phyloP scores from a whole-genome alignment of 2,329 filamentous ascomycete species.

The Botrytis elliptica region DNA sequence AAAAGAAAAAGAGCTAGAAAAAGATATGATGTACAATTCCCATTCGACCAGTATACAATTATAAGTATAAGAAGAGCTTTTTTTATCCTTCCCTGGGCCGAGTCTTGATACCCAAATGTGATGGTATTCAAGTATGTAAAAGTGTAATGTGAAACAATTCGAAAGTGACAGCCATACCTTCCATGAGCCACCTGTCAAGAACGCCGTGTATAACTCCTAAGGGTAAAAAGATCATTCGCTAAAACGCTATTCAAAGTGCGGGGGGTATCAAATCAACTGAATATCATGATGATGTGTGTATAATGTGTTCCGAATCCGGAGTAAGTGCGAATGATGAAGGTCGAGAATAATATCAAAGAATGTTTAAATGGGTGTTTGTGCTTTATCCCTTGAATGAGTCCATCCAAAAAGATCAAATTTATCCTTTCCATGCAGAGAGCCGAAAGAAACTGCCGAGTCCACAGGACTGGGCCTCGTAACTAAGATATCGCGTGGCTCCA shows the following conservation, averaged over 20 bases:
- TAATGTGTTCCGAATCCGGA: conserved; percentile 16
- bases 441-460: conserved; percentile 31
- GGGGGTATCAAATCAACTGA: conserved; percentile 39
- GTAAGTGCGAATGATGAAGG: conserved; percentile 7
- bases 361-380: conserved; percentile 14
- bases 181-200: conserved; percentile 6
- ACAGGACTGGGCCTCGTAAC: conserved; percentile 34
- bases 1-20: neutral
- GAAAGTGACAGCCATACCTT: neutral
- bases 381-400: conserved; percentile 43
- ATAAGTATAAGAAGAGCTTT: conserved; percentile 19
- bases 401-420: conserved; percentile 53
- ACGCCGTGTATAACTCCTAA: conserved; percentile 6
- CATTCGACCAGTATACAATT: conserved; percentile 21
- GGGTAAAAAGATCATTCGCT: conserved; percentile 36
- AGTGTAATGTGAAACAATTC: conserved; percentile 9
- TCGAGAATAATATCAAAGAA: neutral
- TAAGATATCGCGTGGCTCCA: conserved; percentile 56
- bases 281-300: conserved; percentile 27
- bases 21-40: conserved; percentile 22
- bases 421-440: conserved; percentile 43
- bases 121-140: conserved; percentile 16
- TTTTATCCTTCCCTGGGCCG: conserved; percentile 5
- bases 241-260: conserved; percentile 41
- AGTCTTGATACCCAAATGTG: conserved; percentile 16